phyloP scores from a whole-genome alignment of 1,284 basidiomycete species.

The Malassezia pachydermatis region DNA sequence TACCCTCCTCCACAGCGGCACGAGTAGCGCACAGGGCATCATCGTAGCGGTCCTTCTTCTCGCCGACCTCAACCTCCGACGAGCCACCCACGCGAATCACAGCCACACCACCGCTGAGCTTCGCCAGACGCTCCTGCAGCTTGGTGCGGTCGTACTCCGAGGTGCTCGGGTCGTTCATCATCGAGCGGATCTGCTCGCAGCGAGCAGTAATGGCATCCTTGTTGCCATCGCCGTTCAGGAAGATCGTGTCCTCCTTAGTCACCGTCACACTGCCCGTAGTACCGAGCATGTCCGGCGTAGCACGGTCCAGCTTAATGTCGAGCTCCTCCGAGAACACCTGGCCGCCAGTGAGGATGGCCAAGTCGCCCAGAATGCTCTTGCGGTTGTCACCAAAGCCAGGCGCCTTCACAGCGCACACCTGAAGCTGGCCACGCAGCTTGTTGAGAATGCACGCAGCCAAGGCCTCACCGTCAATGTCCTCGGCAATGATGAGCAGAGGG shows the following conservation, averaged over 20 bases:
- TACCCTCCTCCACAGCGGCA: constrained; percentile 95
- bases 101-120: constrained; percentile 88
- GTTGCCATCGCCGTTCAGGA: constrained; percentile 70
- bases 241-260: constrained; percentile 96
- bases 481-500: constrained; percentile 88
- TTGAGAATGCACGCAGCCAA: constrained; percentile 94
- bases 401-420: constrained; percentile 86
- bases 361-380: constrained; percentile 90
- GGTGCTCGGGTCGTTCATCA: constrained; percentile 73
- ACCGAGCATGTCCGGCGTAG: constrained; percentile 79
- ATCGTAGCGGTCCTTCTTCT: constrained; percentile 99
- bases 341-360: constrained; percentile 91
- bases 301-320: constrained; percentile 91
- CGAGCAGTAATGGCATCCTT: constrained; percentile 38
- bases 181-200: constrained; percentile 85
- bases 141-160: constrained; percentile 90
- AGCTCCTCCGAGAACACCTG: constrained; percentile 97
- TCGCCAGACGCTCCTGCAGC: constrained; percentile 91
- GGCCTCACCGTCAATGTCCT: constrained; percentile 94
- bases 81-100: constrained; percentile 95
- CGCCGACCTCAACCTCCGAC: constrained; percentile 89
- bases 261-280: constrained; percentile 82
- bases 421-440: constrained; percentile 93
- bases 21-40: constrained; percentile 94
- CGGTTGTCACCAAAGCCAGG: constrained; percentile 99